Percentiles rank a stretch among this genome's conserved stretches.
Evolutionary conservation across 1,284 basidiomycete species (phyloP).

Genomic region (Ustilago xerochloae): DNA sequence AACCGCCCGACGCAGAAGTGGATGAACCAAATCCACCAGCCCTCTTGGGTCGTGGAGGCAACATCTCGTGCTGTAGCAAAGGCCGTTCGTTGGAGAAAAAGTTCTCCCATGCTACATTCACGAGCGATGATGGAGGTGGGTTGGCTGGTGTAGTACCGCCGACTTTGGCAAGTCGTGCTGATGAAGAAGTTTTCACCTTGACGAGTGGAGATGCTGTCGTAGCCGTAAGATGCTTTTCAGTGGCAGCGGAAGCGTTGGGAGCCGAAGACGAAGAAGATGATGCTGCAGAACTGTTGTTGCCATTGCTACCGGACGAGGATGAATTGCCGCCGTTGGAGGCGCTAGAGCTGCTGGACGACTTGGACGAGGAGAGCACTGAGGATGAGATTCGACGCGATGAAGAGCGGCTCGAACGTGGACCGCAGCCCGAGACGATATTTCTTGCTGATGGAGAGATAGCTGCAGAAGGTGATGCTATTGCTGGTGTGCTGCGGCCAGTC

Average conservation of each 20-base stretch:
- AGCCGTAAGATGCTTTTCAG: slow-evolving; percentile 15
- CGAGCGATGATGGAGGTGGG: slow-evolving; percentile 49
- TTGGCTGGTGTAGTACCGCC: slow-evolving; percentile 35
- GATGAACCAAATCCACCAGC: slow-evolving; percentile 34
- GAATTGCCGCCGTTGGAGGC: slow-evolving; percentile 26
- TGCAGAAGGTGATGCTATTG: slow-evolving; percentile 26
- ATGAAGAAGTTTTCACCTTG: slow-evolving; percentile 23
- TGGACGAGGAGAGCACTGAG: slow-evolving; percentile 38
- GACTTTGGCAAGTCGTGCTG: slow-evolving; percentile 15
- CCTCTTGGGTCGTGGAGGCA: slow-evolving; percentile 45
- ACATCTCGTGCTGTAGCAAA: slow-evolving; percentile 54
- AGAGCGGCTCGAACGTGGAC: slow-evolving; percentile 28
- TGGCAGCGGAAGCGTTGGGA: slow-evolving; percentile 12
- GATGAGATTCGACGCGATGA: slow-evolving; percentile 29
- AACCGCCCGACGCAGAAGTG: slow-evolving; percentile 22
- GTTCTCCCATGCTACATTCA: slow-evolving; percentile 47
- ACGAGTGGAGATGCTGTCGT: slow-evolving; percentile 25
- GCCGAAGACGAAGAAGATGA: slow-evolving; percentile 34
- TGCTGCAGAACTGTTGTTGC: slow-evolving; percentile 29
- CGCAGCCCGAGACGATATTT: slow-evolving; percentile 39
- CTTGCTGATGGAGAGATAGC: slow-evolving; percentile 7
- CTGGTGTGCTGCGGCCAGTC: slow-evolving; percentile 12
- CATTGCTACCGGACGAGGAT: slow-evolving; percentile 21
- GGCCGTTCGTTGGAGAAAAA: slow-evolving; percentile 54
- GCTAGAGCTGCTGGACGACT: slow-evolving; percentile 29